Evolutionary conservation across 129 eudicot genomes (phyloP).

Genomic region (Helianthus tuberosus): DNA sequence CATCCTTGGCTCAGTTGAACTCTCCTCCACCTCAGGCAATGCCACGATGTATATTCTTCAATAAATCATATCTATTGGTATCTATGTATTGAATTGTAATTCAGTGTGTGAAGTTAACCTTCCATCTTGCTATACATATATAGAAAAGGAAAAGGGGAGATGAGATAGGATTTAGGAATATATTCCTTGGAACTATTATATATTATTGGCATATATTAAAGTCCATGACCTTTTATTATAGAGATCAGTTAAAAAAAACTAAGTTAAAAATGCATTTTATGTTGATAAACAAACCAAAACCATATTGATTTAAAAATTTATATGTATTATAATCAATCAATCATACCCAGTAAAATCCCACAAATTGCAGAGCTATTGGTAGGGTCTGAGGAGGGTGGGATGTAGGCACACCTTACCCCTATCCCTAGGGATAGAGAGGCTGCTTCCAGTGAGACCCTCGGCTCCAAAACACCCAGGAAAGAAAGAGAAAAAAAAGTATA

Average conservation of each 20-base stretch:
- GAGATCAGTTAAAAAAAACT: background rate
- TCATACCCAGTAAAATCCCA: too few relatives aligned
- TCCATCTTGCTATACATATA: constrained; percentile 5
- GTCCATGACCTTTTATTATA: constrained; percentile 6
- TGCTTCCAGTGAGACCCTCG: too few relatives aligned
- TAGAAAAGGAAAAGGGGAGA: constrained; percentile 19
- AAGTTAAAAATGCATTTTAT: background rate
- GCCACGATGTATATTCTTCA: background rate
- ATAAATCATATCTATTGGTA: background rate
- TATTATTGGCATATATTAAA: constrained; percentile 5
- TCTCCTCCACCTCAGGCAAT: constrained; percentile 39
- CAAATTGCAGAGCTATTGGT: too few relatives aligned
- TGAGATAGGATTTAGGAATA: constrained; percentile 20
- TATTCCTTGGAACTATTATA: background rate
- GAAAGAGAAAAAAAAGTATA: too few relatives aligned
- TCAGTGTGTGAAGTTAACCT: constrained; percentile 6
- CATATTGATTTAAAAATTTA: background rate
- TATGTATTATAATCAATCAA: background rate
- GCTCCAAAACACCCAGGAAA: too few relatives aligned
- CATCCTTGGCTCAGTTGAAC: constrained; percentile 54
- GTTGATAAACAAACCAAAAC: background rate
- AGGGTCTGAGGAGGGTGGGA: too few relatives aligned
- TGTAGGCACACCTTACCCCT: too few relatives aligned
- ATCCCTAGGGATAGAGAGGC: too few relatives aligned
- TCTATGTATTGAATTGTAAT: background rate